Evolutionary conservation across 306 rosid species (phyloP), one percentile per base, ranked within the genome.

Genomic region (Castanopsis chinensis): DNA sequence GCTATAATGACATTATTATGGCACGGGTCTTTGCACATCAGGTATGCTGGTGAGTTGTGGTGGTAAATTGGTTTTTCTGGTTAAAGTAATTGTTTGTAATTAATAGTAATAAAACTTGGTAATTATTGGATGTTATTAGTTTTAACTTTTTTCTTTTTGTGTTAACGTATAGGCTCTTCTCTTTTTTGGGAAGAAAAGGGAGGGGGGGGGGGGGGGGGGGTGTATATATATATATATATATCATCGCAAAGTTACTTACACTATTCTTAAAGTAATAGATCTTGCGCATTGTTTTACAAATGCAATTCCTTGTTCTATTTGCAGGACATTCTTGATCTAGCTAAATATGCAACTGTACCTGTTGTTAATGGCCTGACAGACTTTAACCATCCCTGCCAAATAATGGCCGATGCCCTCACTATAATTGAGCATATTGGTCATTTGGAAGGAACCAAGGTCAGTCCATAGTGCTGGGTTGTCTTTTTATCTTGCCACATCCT

Each of bases 361-460:
- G 98, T 95, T 79, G 75, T 95, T 78, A 95, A 95, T 88, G 99
- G 98, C 69, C 85, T 95, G 91, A 93, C 99, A 25, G 99, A 93
- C 88, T 95, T 90, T 88, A 95, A 95, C 84, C 99, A 93, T 81
- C 99, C 99, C 8, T 85, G 91, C 79, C 99, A 96, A 87, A 92
- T 96, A 86, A 93, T 96, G 97, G 99, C 99, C 9, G 99, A 96
- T 89, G 99, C 92, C 76, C 98, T 96, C 76, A 93, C 98, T 43
- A 90, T 96, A 32, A 89, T 96, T 76, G 99, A 96, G 76, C 91
- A 90, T 71, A 32, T 91, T 53, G 99, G 99, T 78, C 90, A 77
- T 83, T 55, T 96, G 80, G 97, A 93, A 87, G 98, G 93, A 77
- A 90, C 93, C 77, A 96, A 96, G 98, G 99, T 96, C 54, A 72